Base-by-base conservation (phyloP, 2,329 filamentous ascomycete genomes). In the Aspergillus jensenii region DNA sequence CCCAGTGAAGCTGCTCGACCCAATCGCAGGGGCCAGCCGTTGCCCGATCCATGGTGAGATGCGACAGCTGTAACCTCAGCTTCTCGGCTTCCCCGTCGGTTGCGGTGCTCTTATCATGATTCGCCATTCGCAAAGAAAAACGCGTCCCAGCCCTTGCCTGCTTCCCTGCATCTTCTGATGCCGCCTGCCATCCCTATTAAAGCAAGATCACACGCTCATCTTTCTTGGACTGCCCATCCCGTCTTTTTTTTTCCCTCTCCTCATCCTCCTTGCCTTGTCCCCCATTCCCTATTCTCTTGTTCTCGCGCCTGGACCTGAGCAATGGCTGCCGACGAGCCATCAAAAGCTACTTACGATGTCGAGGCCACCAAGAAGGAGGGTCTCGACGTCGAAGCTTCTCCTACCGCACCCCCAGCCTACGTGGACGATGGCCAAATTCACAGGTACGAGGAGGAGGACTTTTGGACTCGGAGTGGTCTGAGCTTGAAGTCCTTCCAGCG, bases 401-500 rank as follows among this genome's bases (percentile, higher is more conserved):
- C 49, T 21, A 37, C 44, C 4, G n/a, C 56, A 12, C 54, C 54
- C 15, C 59, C 59, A 11, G n/a, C 53, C 40, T 62, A 62, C 40
- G 15, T 31, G 15, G 43, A 57, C 37, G 52, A 62, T 52, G 50
- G 54, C 21, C 46, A 56, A 15, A 46, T 56, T 4, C 46, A 31
- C 3, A 37, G 12, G 47, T 51, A 31, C 25, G 56, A 63, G 47
- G 12, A 63, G 47, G 53, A 58, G 46, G 65, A 67, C 53, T 63
- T 68, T 55, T 52, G 55, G 56, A 68, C 67, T 39, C 64, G 67
- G 39, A 63, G 63, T 64, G 67, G 67, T 33, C 46, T 68, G 52
- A 67, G 58, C 37, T 43, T 62, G 37, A 58, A 54, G 23, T 66
- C 63, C 51, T 68, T 68, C 63, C 55, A 64, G 56, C 55, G 62